Evolutionary conservation across 2,329 filamentous ascomycete genomes (phyloP), one percentile per base, ranked within the genome.

Genomic region (Simplicillium aogashimaense): DNA sequence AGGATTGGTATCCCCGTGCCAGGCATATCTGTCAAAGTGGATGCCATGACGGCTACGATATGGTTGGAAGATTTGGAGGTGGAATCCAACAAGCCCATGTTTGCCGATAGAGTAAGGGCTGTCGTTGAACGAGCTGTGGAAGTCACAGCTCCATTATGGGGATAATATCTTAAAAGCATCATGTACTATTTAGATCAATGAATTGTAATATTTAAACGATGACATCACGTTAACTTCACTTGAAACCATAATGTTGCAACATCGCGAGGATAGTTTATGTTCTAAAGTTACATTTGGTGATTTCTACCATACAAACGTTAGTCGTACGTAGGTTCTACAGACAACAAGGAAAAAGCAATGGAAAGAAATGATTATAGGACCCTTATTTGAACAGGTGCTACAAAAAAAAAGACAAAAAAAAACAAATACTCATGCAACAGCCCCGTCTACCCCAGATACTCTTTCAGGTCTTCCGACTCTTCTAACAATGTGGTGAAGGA

Each of bases 51-150:
- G 39, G 92, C 90, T 7, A 84, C 78, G 45, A 82, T 98, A 7
- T 97, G 90, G 89, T 67, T 98, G 31, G 92, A 97, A 69, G 79
- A 85, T 50, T 63, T 97, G 35, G 87, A 94, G 51, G 85, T 98
- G 4, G 92, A 97, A 61, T 94, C 87, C 58, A 66, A 66, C 40
- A 87, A 87, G 47, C 77, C 79, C 47, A 78, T 86, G 14, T 76
- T 95, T 54, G 80, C 80, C 36, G 90, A 94, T 59, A 73, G 92
- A 43, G 86, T 98, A 5, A 76, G 83, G 50, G 87, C 86, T 1
- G 87, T 98, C 8, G 85, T 95, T 10, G 90, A 97, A 60, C 74
- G 88, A 49, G 89, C 85, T 1, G 82, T 90, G 3, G 89, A 95
- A 66, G 85, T 88, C 18, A 86, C 89, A 12, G 84, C 85, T 36